Evolutionary conservation across 2,329 filamentous ascomycete species (phyloP).

Genomic region (Alternaria conjuncta): DNA sequence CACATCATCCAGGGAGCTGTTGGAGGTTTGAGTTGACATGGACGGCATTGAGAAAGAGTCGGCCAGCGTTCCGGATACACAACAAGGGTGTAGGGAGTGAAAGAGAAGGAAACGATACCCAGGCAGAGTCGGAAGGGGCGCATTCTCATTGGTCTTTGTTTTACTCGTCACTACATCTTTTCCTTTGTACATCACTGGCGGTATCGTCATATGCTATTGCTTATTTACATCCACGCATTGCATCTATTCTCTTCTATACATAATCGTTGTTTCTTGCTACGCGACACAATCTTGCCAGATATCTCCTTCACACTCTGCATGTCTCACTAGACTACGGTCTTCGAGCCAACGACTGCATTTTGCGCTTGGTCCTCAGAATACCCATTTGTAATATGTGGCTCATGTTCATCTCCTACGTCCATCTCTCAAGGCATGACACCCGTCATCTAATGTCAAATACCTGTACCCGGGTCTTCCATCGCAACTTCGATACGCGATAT

Average conservation of each 20-base stretch:
- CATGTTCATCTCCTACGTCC: neutral
- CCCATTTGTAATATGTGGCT: conserved; percentile 6
- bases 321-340: neutral
- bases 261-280: neutral
- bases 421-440: neutral
- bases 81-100: conserved; percentile 2
- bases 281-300: conserved; percentile 1
- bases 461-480: neutral
- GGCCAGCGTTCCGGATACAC: conserved; percentile 10
- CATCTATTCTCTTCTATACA: conserved; percentile 3
- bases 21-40: conserved; percentile 16
- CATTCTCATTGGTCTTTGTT: conserved; percentile 8
- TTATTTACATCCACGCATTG: conserved; percentile 1
- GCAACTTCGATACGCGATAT: neutral
- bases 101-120: conserved; percentile 15
- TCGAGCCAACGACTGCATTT: neutral
- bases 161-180: neutral
- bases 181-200: conserved; percentile 12
- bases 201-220: neutral
- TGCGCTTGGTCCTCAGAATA: neutral
- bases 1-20: conserved; percentile 15
- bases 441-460: neutral
- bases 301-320: neutral
- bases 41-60: conserved; percentile 16
- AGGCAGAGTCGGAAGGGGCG: conserved; percentile 8